Percentiles rank a stretch among this genome's conserved stretches.
phyloP scores from a whole-genome alignment of 495 filamentous ascomycete genomes.

The Cladorrhinum samala region DNA sequence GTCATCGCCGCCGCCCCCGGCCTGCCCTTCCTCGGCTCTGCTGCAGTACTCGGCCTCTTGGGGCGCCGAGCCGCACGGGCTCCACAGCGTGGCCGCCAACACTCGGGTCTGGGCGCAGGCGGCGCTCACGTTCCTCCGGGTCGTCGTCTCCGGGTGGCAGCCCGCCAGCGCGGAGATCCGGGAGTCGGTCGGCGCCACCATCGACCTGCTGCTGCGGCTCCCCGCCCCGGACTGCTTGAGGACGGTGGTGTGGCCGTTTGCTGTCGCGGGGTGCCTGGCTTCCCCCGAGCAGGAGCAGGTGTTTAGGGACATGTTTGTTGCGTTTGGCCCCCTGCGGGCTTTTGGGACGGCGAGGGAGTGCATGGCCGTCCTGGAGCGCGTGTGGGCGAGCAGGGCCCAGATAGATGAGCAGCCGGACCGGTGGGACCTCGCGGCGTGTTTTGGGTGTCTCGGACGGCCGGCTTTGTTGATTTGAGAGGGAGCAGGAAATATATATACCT shows the following conservation, averaged over 20 bases:
- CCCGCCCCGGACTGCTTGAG: constrained; percentile 25
- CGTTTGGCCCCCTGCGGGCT: constrained; percentile 33
- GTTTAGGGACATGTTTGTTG: constrained; percentile 34
- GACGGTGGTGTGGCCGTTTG: constrained; percentile 46
- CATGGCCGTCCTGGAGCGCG: constrained; percentile 45
- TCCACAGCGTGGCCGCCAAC: constrained; percentile 5
- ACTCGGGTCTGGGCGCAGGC: constrained; percentile 45
- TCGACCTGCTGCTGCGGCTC: constrained; percentile 29
- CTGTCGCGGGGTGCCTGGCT: constrained; percentile 48
- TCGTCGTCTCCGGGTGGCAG: constrained; percentile 51
- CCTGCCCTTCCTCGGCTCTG: too few species aligned
- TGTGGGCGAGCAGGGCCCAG: constrained; percentile 37
- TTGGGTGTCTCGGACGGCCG: constrained; percentile 30
- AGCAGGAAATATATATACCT: neutral
- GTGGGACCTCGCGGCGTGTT: constrained; percentile 37
- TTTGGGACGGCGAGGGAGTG: constrained; percentile 44
- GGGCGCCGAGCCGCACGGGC: neutral
- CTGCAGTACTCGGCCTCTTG: constrained; percentile 5
- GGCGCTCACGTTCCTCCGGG: constrained; percentile 41
- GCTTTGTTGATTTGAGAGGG: constrained; percentile 33
- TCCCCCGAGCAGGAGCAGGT: constrained; percentile 33
- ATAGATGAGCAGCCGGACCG: constrained; percentile 24
- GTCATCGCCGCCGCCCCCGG: too few species aligned
- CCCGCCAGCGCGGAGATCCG: constrained; percentile 36
- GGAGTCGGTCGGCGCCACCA: constrained; percentile 27